Evolutionary conservation across 2,329 filamentous ascomycete genomes (phyloP).

Genomic region (Trichoderma asperellum): DNA sequence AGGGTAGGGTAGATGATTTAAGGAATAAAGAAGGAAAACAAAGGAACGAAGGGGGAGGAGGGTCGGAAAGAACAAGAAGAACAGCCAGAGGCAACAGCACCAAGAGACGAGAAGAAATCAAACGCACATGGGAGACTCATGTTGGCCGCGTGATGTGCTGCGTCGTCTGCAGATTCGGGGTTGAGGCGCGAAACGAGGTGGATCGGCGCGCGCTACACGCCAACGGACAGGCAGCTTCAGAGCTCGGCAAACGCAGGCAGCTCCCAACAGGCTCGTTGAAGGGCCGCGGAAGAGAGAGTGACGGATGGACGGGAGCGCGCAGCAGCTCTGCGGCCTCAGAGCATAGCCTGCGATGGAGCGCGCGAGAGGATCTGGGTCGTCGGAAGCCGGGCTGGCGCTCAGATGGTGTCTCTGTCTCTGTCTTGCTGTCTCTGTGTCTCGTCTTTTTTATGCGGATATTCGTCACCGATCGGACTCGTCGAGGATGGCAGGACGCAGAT

Average conservation of each 20-base stretch:
- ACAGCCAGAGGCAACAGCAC: neutral
- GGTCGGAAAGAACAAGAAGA: neutral
- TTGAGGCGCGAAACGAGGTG: constrained; percentile 22
- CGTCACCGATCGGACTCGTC: constrained; percentile 7
- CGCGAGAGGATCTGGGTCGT: neutral
- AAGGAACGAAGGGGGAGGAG: neutral
- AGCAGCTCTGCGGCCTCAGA: constrained; percentile 29
- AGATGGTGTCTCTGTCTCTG: neutral
- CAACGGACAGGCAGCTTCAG: constrained; percentile 11
- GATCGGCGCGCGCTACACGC: constrained; percentile 26
- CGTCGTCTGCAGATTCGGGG: neutral
- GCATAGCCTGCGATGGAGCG: constrained; percentile 29
- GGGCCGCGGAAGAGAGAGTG: neutral
- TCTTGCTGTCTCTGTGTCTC: neutral
- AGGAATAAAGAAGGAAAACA: neutral
- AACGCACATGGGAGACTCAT: constrained; percentile 37
- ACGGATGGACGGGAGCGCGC: constrained; percentile 24
- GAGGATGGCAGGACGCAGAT: neutral
- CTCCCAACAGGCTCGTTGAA: neutral
- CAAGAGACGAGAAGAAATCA: neutral
- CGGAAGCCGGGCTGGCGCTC: neutral
- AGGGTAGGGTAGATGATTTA: neutral
- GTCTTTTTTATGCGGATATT: neutral
- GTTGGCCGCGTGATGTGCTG: constrained; percentile 23
- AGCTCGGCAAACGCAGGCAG: neutral